Conservation (phyloP, 768 basidiomycete species). For the Gyrodon lividus region DNA sequence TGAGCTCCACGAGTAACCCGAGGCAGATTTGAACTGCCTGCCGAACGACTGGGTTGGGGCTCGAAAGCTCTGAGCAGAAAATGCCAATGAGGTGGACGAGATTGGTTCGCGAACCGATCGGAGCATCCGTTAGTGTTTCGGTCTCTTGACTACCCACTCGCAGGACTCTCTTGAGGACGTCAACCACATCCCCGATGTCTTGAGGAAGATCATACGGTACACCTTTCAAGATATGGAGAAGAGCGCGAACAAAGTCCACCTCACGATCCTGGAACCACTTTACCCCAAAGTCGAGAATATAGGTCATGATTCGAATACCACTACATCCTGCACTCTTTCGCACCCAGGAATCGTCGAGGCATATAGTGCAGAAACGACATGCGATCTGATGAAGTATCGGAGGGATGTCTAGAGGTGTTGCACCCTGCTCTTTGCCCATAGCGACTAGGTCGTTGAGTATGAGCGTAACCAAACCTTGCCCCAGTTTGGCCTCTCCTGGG, state of each 20-base stretch:
- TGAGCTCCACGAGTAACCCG: constrained; percentile 70
- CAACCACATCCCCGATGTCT: constrained; percentile 74
- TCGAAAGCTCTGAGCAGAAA: constrained; percentile 86
- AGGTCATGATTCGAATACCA: constrained; percentile 80
- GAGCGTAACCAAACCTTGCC: constrained; percentile 56
- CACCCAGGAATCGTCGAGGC: constrained; percentile 89
- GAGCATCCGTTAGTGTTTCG: constrained; percentile 45
- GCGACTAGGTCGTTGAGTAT: constrained; percentile 68
- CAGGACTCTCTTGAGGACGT: constrained; percentile 70
- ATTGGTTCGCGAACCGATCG: constrained; percentile 47
- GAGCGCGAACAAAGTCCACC: constrained; percentile 84
- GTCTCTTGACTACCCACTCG: constrained; percentile 54
- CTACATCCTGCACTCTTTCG: constrained; percentile 86
- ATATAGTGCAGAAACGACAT: constrained; percentile 78
- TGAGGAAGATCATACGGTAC: constrained; percentile 87
- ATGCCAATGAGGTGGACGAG: constrained; percentile 73
- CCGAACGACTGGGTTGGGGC: constrained; percentile 84
- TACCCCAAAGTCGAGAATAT: constrained; percentile 65
- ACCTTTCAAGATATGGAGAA: constrained; percentile 91
- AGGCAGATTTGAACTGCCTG: constrained; percentile 82
- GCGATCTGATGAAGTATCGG: constrained; percentile 79
- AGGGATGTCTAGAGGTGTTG: constrained; percentile 54
- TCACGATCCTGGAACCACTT: constrained; percentile 86
- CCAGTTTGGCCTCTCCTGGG: constrained; percentile 55
- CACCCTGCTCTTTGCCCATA: constrained; percentile 47